A percentile compares a stretch with the other conserved stretches of the same genome.
Evolutionary conservation across 2,329 filamentous ascomycete genomes (phyloP).

Genomic region (Fusarium caatingaense): DNA sequence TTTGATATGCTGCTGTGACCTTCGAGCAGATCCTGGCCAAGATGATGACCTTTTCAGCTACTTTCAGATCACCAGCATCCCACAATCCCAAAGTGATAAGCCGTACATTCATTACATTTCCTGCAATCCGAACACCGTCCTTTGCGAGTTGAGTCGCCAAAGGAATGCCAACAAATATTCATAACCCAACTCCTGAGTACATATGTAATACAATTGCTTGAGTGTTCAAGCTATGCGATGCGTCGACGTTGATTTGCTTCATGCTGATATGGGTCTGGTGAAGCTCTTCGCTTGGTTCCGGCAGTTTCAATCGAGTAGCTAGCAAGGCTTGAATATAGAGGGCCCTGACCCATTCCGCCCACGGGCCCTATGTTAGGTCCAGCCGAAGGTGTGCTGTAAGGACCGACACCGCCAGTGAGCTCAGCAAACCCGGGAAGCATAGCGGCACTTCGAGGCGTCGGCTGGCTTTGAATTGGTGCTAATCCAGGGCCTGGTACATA

Average conservation of each 20-base stretch:
- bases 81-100: conserved; percentile 23
- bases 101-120: conserved; percentile 19
- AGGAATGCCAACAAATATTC: conserved; percentile 23
- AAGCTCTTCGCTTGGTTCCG: conserved; percentile 65
- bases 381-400: conserved; percentile 64
- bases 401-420: conserved; percentile 71
- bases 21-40: neutral
- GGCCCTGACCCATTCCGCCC: conserved; percentile 53
- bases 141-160: conserved; percentile 15
- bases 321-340: conserved; percentile 50
- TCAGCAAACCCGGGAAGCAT: conserved; percentile 71
- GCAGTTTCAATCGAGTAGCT: conserved; percentile 54
- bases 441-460: conserved; percentile 54
- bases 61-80: neutral
- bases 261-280: conserved; percentile 55
- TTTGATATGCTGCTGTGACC: conserved; percentile 33
- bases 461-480: conserved; percentile 64
- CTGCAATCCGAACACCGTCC: conserved; percentile 17
- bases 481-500: conserved; percentile 57
- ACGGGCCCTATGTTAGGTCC: conserved; percentile 49
- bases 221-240: conserved; percentile 41
- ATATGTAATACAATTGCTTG: conserved; percentile 11
- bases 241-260: conserved; percentile 60
- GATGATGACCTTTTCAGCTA: neutral
- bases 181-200: conserved; percentile 30